phyloP scores from a whole-genome alignment of 768 basidiomycete genomes.

The Tulasnella sp. region DNA sequence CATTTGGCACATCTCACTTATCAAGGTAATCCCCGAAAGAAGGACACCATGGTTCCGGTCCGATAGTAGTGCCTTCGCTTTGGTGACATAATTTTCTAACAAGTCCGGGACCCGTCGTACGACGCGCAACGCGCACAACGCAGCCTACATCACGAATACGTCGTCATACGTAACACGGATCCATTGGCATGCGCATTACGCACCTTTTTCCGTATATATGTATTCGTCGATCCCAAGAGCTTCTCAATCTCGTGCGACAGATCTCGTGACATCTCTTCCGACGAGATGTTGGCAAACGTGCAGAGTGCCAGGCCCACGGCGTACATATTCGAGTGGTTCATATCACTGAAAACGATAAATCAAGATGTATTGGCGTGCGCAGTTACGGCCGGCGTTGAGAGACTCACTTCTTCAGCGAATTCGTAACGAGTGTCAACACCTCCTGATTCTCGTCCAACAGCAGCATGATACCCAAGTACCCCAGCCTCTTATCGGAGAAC shows the following conservation, averaged over 20 bases:
- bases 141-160: conserved; percentile 46
- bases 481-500: conserved; percentile 91
- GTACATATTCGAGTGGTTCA: conserved; percentile 99
- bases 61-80: conserved; percentile 80
- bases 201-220: conserved; percentile 98
- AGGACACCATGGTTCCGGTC: conserved; percentile 97
- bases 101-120: conserved; percentile 95
- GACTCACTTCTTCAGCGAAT: conserved; percentile 91
- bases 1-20: conserved; percentile 84
- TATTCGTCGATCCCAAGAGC: conserved; percentile 89
- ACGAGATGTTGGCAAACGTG: conserved; percentile 97
- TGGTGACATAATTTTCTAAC: conserved; percentile 77
- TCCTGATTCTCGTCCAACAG: conserved; percentile 96
- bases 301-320: conserved; percentile 93
- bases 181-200: conserved; percentile 18
- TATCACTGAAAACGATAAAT: conserved; percentile 49
- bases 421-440: conserved; percentile 92
- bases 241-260: conserved; percentile 97
- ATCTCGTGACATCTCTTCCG: conserved; percentile 99
- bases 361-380: neutral
- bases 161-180: neutral
- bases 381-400: conserved; percentile 6
- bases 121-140: conserved; percentile 86
- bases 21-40: conserved; percentile 84
- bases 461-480: conserved; percentile 96